Evolutionary conservation across 2,329 filamentous ascomycete species (phyloP), one percentile per base, ranked within the genome.

Genomic region (Cytospora paraplurivora): DNA sequence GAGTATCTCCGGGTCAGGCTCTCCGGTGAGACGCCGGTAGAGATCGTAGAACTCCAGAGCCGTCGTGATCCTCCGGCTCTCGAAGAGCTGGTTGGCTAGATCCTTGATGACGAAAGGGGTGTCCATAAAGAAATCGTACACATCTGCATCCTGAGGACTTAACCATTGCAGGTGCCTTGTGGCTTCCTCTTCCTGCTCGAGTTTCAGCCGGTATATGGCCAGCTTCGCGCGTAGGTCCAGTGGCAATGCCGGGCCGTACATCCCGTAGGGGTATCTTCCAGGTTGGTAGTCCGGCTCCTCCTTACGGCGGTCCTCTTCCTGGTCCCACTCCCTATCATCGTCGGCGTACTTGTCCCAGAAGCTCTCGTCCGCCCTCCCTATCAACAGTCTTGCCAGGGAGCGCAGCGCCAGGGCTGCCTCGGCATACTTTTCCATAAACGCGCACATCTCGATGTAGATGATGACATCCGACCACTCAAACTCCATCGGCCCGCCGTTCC

Each of bases 291-390:
- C 83, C 2, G 83, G 75, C 6, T 91, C 82, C 63, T 82, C 76
- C 1, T 79, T 74, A 63, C 93, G 87, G 66, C 95, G 88, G 21
- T 83, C 80, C 71, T 92, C 86, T 52, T 88, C 83, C 6, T 84
- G 76, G 73, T 99, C 95, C 86, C 93, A 99, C 76, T 99, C 95
- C 62, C 93, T 84, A 73, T 97, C 93, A 72, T 97, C 92, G 6
- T 85, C 80, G 35, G 83, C 79, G 67, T 84, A 81, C 10, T 82
- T 73, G 63, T 96, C 89, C 95, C 95, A 99, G 71, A 87, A 92
- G 0, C 71, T 75, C 73, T 99, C 93, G 5, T 84, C 79, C 41
- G 82, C 79, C 56, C 95, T 87, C 10, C 91, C 91, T 47, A 97
- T 80, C 61, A 97, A 81, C 92, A 93, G 97, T 62, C 96, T 83